Percentiles rank a stretch among this genome's conserved stretches.
Conservation (phyloP, 352 stramenopile species). For the Bremia lactucae region DNA sequence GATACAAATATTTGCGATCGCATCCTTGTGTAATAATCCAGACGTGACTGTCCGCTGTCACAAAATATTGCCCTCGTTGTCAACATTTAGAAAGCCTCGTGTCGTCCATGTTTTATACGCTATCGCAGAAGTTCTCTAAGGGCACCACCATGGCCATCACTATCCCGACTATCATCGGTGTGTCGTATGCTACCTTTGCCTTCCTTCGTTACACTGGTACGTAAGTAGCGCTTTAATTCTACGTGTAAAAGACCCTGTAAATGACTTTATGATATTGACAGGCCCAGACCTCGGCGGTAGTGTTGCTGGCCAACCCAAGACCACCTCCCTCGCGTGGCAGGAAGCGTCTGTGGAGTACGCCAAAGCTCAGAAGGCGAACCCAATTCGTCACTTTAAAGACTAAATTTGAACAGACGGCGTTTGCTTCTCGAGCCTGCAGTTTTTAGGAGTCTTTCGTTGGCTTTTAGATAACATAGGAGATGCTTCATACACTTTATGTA, state of each 20-base stretch:
- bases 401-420: slow-evolving; percentile 32
- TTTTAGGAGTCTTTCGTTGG: too few species aligned
- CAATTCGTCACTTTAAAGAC: slow-evolving; percentile 73
- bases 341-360: slow-evolving; percentile 65
- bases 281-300: slow-evolving; percentile 51
- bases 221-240: neutral
- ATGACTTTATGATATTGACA: slow-evolving; percentile 14
- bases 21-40: too few species aligned
- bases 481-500: too few species aligned
- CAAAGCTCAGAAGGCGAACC: slow-evolving; percentile 75
- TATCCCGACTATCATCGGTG: slow-evolving; percentile 26
- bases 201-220: slow-evolving; percentile 56
- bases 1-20: too few species aligned
- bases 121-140: slow-evolving; percentile 64
- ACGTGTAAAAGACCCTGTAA: neutral
- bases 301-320: slow-evolving; percentile 43
- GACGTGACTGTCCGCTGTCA: too few species aligned
- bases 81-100: too few species aligned
- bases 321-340: slow-evolving; percentile 66
- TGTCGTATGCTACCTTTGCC: slow-evolving; percentile 38
- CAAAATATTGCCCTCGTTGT: too few species aligned
- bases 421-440: neutral
- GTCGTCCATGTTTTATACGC: slow-evolving; percentile 53
- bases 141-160: slow-evolving; percentile 38
- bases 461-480: too few species aligned